Evolutionary conservation across 2,329 filamentous ascomycete species (phyloP).

Genomic region (Monosporascus cannonballus): DNA sequence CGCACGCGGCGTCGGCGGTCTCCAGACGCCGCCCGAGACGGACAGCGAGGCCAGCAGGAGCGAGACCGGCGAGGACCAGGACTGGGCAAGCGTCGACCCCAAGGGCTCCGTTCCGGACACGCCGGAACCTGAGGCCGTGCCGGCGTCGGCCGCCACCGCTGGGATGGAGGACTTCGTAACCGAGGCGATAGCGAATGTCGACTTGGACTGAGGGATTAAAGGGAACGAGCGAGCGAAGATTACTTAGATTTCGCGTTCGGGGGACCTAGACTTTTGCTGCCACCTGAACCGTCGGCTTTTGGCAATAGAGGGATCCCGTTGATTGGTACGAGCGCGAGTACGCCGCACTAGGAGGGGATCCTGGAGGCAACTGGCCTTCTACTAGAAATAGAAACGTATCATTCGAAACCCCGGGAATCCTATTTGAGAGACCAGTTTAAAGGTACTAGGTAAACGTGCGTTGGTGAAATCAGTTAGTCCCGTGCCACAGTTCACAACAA

Average conservation of each 20-base stretch:
- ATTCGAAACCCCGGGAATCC: too few relatives aligned
- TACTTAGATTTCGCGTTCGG: neutral
- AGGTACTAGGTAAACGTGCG: too few relatives aligned
- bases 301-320: too few relatives aligned
- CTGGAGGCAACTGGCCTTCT: too few relatives aligned
- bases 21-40: slow-evolving; percentile 49
- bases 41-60: slow-evolving; percentile 43
- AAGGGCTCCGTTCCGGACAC: slow-evolving; percentile 15
- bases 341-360: too few relatives aligned
- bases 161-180: slow-evolving; percentile 14
- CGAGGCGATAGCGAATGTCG: slow-evolving; percentile 6
- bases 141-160: neutral
- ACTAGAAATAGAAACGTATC: too few relatives aligned
- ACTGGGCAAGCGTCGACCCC: slow-evolving; percentile 20
- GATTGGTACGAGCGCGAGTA: too few relatives aligned
- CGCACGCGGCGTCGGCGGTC: slow-evolving; percentile 24
- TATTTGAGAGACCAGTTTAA: too few relatives aligned
- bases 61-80: slow-evolving; percentile 32
- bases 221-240: slow-evolving; percentile 13
- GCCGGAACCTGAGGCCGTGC: slow-evolving; percentile 4
- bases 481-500: too few relatives aligned
- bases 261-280: too few relatives aligned
- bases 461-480: too few relatives aligned
- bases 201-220: slow-evolving; percentile 7
- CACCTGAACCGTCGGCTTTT: too few relatives aligned